Conservation (phyloP, 2,329 filamentous ascomycete genomes). For the Epicoccum nigrum region DNA sequence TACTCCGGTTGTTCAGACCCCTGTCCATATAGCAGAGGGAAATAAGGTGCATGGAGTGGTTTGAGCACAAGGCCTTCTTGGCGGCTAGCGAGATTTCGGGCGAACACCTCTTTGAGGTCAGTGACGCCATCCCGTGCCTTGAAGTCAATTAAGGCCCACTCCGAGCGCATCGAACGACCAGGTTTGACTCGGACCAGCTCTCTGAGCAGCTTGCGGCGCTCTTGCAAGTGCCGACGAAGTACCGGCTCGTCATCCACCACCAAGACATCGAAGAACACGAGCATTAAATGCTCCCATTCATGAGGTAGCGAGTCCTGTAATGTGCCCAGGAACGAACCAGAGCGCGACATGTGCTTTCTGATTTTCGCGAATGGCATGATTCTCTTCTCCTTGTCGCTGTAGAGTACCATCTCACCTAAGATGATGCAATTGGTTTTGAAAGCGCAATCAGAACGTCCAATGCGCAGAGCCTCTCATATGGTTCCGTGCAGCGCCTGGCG, state of each 20-base stretch:
- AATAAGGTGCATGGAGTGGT: constrained; percentile 75
- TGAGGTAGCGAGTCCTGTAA: constrained; percentile 69
- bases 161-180: constrained; percentile 71
- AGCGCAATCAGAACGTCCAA: constrained; percentile 64
- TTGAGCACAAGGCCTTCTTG: constrained; percentile 85
- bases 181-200: constrained; percentile 59
- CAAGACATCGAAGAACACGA: constrained; percentile 67
- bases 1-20: constrained; percentile 43
- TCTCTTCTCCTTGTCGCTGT: constrained; percentile 67
- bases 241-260: constrained; percentile 61
- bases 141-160: constrained; percentile 73
- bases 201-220: constrained; percentile 66
- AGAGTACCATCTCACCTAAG: constrained; percentile 83
- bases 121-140: constrained; percentile 38
- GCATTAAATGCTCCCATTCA: constrained; percentile 63
- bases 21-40: constrained; percentile 50
- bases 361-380: constrained; percentile 83
- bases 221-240: constrained; percentile 61
- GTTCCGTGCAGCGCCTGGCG: constrained; percentile 65
- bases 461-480: constrained; percentile 68
- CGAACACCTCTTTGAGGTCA: constrained; percentile 59
- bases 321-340: constrained; percentile 72
- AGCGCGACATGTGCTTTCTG: constrained; percentile 76
- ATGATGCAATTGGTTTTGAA: constrained; percentile 74
- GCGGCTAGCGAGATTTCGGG: constrained; percentile 66